A percentile compares a stretch with the other conserved stretches of the same genome.
Evolutionary conservation across 2,329 filamentous ascomycete species (phyloP).

Genomic region (Juglanconis sp.): DNA sequence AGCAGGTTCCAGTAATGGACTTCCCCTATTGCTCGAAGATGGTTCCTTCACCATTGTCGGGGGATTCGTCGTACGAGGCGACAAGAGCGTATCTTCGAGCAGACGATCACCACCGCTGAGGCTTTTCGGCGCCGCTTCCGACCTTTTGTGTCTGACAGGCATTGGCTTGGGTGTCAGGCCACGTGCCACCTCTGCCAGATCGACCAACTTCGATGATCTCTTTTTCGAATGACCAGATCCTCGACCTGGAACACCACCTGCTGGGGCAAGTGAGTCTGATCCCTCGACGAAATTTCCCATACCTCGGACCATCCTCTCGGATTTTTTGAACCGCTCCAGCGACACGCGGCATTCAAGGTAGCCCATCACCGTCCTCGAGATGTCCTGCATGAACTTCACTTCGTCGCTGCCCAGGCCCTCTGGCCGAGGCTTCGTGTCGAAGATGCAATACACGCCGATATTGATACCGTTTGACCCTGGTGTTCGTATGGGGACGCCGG

Average conservation of each 20-base stretch:
- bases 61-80: background rate
- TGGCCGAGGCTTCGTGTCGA: conserved; percentile 26
- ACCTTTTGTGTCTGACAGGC: background rate
- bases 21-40: background rate
- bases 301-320: conserved; percentile 35
- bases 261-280: conserved; percentile 3
- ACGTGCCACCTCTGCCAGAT: background rate
- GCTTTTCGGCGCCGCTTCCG: background rate
- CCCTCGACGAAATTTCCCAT: conserved; percentile 35
- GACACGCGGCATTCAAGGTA: conserved; percentile 33
- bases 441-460: conserved; percentile 39
- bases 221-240: conserved; percentile 3
- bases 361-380: conserved; percentile 31
- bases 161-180: background rate
- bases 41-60: background rate
- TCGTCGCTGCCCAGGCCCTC: conserved; percentile 26
- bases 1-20: background rate
- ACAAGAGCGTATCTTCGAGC: background rate
- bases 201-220: background rate
- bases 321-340: conserved; percentile 26
- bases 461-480: conserved; percentile 33
- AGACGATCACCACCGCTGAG: background rate
- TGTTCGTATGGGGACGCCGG: conserved; percentile 38
- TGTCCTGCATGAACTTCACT: conserved; percentile 23
- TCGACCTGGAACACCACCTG: background rate